Percentiles rank a stretch among this genome's conserved stretches.
Evolutionary conservation across 768 basidiomycete species (phyloP).

Genomic region (Clitopilus hobsonii): DNA sequence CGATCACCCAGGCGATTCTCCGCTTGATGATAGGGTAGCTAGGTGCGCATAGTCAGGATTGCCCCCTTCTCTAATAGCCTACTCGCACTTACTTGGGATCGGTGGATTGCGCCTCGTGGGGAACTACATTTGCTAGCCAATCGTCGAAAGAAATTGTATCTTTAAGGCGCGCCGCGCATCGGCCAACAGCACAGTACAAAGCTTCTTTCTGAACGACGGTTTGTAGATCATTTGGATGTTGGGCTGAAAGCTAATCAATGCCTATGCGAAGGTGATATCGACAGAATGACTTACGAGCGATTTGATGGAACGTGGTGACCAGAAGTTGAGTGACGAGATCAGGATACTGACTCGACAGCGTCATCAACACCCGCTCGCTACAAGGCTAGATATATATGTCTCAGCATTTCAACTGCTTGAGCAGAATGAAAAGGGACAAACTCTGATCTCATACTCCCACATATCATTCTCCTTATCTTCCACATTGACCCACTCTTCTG

Average conservation of each 20-base stretch:
- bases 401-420: too few relatives aligned
- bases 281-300: conserved; percentile 46
- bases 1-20: conserved; percentile 93
- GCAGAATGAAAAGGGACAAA: too few relatives aligned
- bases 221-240: conserved; percentile 47
- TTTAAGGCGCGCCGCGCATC: conserved; percentile 63
- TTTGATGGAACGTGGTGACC: conserved; percentile 49
- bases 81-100: conserved; percentile 48
- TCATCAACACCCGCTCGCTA: conserved; percentile 87
- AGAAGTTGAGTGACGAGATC: conserved; percentile 68
- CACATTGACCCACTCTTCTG: conserved; percentile 91
- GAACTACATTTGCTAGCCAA: conserved; percentile 63
- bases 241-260: conserved; percentile 23
- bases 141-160: conserved; percentile 61
- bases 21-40: conserved; percentile 92
- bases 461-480: conserved; percentile 89
- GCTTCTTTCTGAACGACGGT: conserved; percentile 79
- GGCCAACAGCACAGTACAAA: conserved; percentile 85
- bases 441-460: conserved; percentile 92
- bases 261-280: background rate
- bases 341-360: conserved; percentile 65
- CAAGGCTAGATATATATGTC: conserved; percentile 88
- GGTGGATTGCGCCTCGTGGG: conserved; percentile 52
- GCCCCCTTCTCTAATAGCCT: background rate
- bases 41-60: conserved; percentile 3